Evolutionary conservation across 305 asterid genomes (phyloP).

Genomic region (Plantago coronopus): DNA sequence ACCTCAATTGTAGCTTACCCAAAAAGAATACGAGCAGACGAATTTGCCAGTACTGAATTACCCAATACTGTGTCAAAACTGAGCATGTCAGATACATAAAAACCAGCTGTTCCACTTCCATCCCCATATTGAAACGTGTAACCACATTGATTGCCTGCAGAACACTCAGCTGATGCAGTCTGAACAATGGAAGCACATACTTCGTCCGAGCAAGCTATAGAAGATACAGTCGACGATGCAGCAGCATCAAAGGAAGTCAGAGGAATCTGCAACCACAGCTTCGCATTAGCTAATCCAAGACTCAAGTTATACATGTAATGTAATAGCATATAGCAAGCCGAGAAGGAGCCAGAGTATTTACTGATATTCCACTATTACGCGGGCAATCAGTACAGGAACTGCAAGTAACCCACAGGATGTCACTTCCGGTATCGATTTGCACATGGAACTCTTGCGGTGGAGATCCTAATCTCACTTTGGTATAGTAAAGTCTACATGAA

Average conservation of each 20-base stretch:
- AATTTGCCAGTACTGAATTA: constrained; percentile 57
- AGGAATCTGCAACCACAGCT: constrained; percentile 48
- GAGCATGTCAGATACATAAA: constrained; percentile 67
- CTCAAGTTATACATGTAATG: constrained; percentile 1
- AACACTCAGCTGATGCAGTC: constrained; percentile 65
- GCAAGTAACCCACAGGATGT: constrained; percentile 88
- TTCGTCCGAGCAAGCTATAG: constrained; percentile 65
- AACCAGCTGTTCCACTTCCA: constrained; percentile 95
- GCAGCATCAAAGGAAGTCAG: constrained; percentile 71
- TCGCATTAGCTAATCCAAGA: constrained; percentile 17
- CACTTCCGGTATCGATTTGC: constrained; percentile 96
- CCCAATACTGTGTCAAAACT: constrained; percentile 71
- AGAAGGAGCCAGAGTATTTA: constrained; percentile 29
- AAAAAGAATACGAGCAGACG: constrained; percentile 79
- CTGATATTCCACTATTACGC: constrained; percentile 80
- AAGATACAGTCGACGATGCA: constrained; percentile 62
- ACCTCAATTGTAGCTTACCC: constrained; percentile 54
- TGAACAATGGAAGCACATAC: constrained; percentile 61
- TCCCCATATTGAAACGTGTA: constrained; percentile 82
- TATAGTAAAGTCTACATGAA: constrained; percentile 68
- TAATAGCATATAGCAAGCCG: constrained; percentile 5
- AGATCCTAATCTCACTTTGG: constrained; percentile 87
- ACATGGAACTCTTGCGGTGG: constrained; percentile 92
- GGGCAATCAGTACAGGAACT: constrained; percentile 84
- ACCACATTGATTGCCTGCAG: constrained; percentile 59